These are phyloP conservation scores for Leucocoprinus leucothites DNA, from an alignment of 768 basidiomycete genomes.

Conservation along the genomic window DNA sequence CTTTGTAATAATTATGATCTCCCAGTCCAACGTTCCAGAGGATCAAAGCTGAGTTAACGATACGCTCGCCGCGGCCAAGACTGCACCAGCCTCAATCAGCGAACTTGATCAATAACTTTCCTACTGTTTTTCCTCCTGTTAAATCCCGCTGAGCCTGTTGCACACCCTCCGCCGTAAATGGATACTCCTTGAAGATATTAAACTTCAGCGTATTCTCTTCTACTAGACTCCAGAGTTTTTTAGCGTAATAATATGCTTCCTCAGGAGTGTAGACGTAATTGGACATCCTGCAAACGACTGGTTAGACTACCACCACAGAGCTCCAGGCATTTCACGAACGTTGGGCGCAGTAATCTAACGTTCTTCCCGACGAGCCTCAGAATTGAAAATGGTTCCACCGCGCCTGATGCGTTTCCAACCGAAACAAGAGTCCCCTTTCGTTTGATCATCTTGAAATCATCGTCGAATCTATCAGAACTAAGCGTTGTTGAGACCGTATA, in stretches of 20 bases:
- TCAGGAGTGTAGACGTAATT: conserved; percentile 75
- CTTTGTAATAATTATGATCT: no score
- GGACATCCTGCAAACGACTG: conserved; percentile 42
- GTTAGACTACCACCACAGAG: neutral
- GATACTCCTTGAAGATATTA: conserved; percentile 73
- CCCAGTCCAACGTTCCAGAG: no score
- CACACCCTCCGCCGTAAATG: conserved; percentile 79
- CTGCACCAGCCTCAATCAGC: conserved; percentile 15
- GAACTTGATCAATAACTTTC: conserved; percentile 84
- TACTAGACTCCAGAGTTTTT: conserved; percentile 61
- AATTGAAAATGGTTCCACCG: conserved; percentile 72
- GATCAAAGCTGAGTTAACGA: no score
- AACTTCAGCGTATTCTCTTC: conserved; percentile 59
- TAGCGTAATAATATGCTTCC: conserved; percentile 66
- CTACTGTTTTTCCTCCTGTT: conserved; percentile 70
- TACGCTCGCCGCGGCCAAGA: no score
- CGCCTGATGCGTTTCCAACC: conserved; percentile 90
- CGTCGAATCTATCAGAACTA: conserved; percentile 53
- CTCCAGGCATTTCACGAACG: conserved; percentile 38
- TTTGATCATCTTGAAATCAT: conserved; percentile 75
- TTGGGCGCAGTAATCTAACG: conserved; percentile 72
- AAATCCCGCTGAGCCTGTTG: conserved; percentile 77
- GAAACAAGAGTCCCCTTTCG: conserved; percentile 89
- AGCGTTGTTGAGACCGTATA: neutral
- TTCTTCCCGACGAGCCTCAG: conserved; percentile 80